Evolutionary conservation across 495 filamentous ascomycete genomes (phyloP).

Genomic region (Sordaria brevicollis): DNA sequence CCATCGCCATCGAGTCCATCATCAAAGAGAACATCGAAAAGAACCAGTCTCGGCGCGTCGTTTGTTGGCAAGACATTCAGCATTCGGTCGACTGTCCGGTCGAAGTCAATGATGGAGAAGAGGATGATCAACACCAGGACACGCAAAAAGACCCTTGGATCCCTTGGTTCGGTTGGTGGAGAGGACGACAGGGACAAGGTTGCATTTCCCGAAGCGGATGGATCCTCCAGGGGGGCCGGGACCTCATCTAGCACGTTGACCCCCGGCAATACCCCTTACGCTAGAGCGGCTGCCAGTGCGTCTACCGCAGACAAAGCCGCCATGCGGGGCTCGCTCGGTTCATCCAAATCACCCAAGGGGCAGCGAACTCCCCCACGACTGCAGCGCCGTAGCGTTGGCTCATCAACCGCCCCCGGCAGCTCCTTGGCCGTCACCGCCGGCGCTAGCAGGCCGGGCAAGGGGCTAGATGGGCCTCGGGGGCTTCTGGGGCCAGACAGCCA

Average conservation of each 20-base stretch:
- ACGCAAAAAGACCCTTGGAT: constrained; percentile 23
- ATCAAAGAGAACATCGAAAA: background rate
- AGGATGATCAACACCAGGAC: constrained; percentile 13
- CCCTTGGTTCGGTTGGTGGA: background rate
- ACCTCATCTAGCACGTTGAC: background rate
- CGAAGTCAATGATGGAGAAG: constrained; percentile 6
- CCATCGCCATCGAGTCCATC: background rate
- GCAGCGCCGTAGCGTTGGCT: background rate
- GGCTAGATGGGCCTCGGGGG: background rate
- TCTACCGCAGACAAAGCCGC: background rate
- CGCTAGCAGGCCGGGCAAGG: background rate
- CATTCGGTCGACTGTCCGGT: constrained; percentile 18
- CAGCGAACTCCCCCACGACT: constrained; percentile 17
- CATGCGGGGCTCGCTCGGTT: constrained; percentile 12
- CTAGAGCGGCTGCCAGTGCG: background rate
- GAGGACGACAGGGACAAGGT: constrained; percentile 10
- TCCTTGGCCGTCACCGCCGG: background rate
- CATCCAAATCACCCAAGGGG: constrained; percentile 13
- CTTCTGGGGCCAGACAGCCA: background rate
- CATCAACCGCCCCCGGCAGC: background rate
- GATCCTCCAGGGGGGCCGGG: background rate
- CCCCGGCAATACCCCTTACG: background rate
- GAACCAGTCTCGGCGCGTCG: background rate
- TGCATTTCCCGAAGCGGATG: constrained; percentile 7
- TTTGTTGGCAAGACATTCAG: constrained; percentile 30